phyloP scores from a whole-genome alignment of 805 yeast species.

The Wickerhamiella bombiphila region DNA sequence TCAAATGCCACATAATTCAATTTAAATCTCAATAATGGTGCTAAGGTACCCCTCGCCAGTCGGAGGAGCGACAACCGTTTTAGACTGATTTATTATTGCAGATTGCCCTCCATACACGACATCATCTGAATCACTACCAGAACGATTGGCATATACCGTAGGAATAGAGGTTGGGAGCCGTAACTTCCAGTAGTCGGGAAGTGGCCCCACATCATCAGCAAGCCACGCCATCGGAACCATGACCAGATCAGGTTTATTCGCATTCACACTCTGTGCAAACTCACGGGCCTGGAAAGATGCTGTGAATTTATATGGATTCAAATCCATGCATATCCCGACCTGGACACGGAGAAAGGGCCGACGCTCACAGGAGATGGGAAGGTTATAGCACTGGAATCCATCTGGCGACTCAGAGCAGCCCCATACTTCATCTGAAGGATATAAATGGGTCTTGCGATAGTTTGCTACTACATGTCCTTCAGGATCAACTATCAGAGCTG shows the following conservation, averaged over 20 bases:
- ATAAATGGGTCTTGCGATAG: conserved; percentile 64
- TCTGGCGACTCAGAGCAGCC: conserved; percentile 56
- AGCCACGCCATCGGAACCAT: conserved; percentile 79
- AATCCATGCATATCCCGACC: conserved; percentile 88
- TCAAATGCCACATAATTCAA: too few relatives aligned
- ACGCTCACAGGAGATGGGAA: too few relatives aligned
- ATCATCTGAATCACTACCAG: too few relatives aligned
- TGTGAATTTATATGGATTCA: conserved; percentile 71
- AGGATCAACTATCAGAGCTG: conserved; percentile 51
- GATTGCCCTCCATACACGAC: too few relatives aligned
- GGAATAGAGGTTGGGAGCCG: too few relatives aligned
- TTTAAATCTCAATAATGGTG: too few relatives aligned
- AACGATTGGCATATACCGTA: too few relatives aligned
- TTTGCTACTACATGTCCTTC: conserved; percentile 44
- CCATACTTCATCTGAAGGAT: conserved; percentile 63
- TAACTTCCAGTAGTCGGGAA: neutral
- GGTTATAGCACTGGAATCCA: conserved; percentile 29
- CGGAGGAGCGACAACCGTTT: too few relatives aligned
- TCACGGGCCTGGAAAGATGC: conserved; percentile 69
- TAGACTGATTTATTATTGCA: too few relatives aligned
- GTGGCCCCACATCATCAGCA: neutral
- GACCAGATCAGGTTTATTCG: conserved; percentile 38
- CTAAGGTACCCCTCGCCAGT: too few relatives aligned
- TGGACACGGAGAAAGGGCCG: conserved; percentile 26
- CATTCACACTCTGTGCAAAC: conserved; percentile 41